Base-by-base conservation (phyloP, 352 stramenopile species). In the Globisporangium spinosum region DNA sequence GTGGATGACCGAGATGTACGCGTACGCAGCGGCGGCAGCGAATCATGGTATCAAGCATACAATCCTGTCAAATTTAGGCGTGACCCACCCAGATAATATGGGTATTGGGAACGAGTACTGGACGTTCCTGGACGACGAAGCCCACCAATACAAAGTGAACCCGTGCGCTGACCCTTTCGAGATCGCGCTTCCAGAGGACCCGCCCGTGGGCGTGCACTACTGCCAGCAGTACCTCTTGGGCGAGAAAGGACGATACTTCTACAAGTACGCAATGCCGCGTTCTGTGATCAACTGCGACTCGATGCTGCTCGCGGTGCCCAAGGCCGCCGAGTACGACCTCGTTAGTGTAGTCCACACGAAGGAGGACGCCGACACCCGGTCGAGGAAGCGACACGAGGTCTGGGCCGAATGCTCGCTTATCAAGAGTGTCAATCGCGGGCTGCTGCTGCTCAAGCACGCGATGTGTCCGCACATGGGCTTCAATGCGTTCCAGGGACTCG, bases 221-320 rank as follows among this genome's bases (percentile, higher is more conserved):
- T 76, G 55, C 67, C 70, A 78, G 25, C 25, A 59, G 4, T 59
- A 59, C 13, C 55, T 79, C 57, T 69, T 74, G 1, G 47, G 70
- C 8, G 68, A 76, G 35, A 71, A 80, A n/a, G 79, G 79, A 2
- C 74, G 77, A 34, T 76, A 80, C 51, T 85, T 82, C 65, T 85
- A 85, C 77, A 85, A 87, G 61, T 85, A 83, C 62, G 70, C 77
- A 32, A 32, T 85, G 22, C 76, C 77, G 3, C 67, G 76, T 17
- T 70, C 69, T 47, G n/a, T n/a, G n/a, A n/a, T 76, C 3, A 64
- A 75, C 23, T 85, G 79, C 66, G 70, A 79, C 22, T 75, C 73
- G n/a, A 69, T 72, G 60, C 57, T 85, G 63, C 66, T 87, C 2
- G 67, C 68, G 9, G 65, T 84, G 32, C 77, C 77, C 45, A 70